phyloP scores from a whole-genome alignment of 345 rosid genomes.

The Moringa oleifera region DNA sequence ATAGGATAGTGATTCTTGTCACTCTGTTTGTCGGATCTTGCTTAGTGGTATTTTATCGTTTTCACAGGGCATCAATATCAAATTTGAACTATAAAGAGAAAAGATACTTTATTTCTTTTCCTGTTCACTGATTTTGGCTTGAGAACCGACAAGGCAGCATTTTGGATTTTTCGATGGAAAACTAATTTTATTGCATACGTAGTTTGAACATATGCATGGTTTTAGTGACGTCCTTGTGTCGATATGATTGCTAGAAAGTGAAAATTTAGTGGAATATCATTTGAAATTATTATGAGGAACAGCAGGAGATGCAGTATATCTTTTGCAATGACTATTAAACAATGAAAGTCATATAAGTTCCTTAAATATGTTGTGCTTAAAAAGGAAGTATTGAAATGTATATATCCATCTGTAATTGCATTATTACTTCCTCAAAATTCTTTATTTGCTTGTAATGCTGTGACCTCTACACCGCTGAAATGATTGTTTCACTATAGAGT shows the following conservation, averaged over 20 bases:
- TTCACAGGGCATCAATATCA: too few relatives aligned
- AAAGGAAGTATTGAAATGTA: background rate
- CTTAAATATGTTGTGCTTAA: background rate
- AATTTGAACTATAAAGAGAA: background rate
- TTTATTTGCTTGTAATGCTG: background rate
- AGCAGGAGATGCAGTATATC: background rate
- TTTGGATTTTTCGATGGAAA: background rate
- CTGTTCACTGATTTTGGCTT: conserved; percentile 1
- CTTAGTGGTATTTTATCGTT: conserved; percentile 9
- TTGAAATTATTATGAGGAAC: background rate
- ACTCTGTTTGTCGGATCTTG: conserved; percentile 9
- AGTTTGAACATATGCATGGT: conserved; percentile 1
- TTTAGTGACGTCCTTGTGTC: background rate
- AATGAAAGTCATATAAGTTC: too few relatives aligned
- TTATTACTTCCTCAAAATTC: background rate
- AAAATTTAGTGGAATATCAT: background rate
- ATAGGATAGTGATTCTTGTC: background rate
- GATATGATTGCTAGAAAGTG: background rate
- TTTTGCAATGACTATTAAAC: too few relatives aligned
- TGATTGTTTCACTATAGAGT: background rate
- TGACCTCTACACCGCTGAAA: background rate
- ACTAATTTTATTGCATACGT: background rate
- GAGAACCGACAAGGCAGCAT: background rate
- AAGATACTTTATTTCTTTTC: background rate
- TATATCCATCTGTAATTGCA: background rate